These are phyloP conservation scores for Fusarium solani-melongenae DNA, from an alignment of 2,329 filamentous ascomycete species.

Conservation along the genomic window DNA sequence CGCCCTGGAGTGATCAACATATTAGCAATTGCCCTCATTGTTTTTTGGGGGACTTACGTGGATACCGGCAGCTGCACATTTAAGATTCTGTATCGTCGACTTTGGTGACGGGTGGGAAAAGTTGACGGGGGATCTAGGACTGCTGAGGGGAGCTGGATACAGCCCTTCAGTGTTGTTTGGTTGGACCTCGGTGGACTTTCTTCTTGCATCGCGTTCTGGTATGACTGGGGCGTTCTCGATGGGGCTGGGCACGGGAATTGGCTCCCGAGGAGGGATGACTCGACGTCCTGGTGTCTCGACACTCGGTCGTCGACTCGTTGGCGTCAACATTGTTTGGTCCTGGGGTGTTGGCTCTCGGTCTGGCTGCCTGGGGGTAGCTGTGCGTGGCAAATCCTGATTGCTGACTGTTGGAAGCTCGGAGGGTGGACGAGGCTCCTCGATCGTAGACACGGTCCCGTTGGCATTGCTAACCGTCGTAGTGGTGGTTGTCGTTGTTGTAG, in stretches of 20 bases:
- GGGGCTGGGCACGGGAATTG: slow-evolving; percentile 11
- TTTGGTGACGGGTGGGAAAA: slow-evolving; percentile 26
- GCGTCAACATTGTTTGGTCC: slow-evolving; percentile 1
- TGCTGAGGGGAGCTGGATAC: background rate
- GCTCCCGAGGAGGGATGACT: slow-evolving; percentile 35
- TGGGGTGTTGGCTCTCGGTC: slow-evolving; percentile 2
- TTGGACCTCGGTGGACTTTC: slow-evolving; percentile 4
- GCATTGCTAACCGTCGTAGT: slow-evolving; percentile 40
- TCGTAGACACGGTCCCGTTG: slow-evolving; percentile 35
- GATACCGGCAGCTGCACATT: slow-evolving; percentile 36
- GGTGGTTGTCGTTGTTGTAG: slow-evolving; percentile 44
- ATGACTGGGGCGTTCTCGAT: slow-evolving; percentile 19
- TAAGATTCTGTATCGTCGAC: slow-evolving; percentile 39
- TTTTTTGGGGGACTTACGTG: slow-evolving; percentile 7
- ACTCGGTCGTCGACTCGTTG: slow-evolving; percentile 33
- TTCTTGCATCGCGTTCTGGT: slow-evolving; percentile 27
- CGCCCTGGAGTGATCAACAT: slow-evolving; percentile 21
- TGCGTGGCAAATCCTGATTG: slow-evolving; percentile 19
- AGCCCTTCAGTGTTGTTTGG: slow-evolving; percentile 9
- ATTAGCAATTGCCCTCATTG: background rate
- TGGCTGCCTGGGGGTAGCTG: background rate
- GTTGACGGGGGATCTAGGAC: slow-evolving; percentile 5
- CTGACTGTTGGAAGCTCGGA: slow-evolving; percentile 32
- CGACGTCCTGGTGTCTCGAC: slow-evolving; percentile 39
- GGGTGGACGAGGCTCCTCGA: slow-evolving; percentile 29